These are phyloP conservation scores for Pulicaria dysenterica DNA, from an alignment of 129 eudicot genomes.

Conservation along the genomic window DNA sequence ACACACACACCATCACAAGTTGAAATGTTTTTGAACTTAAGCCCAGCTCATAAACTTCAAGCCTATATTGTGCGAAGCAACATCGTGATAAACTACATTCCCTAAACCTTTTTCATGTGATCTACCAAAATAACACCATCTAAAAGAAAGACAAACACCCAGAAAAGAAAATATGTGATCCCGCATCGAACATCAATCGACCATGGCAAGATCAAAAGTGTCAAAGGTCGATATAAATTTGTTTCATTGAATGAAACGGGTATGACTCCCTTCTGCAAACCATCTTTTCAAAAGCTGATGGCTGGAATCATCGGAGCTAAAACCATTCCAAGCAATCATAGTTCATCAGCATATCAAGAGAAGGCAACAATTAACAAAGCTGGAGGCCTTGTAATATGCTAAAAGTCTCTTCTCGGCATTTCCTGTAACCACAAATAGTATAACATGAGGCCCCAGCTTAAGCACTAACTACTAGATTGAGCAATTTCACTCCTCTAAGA, in stretches of 20 bases:
- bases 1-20: background rate
- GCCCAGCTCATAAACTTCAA: slow-evolving; percentile 27
- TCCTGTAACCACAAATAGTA: slow-evolving; percentile 44
- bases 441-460: background rate
- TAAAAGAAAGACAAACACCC: slow-evolving; percentile 12
- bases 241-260: slow-evolving; percentile 5
- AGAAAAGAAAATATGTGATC: background rate
- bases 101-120: slow-evolving; percentile 9
- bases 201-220: background rate
- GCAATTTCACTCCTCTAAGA: background rate
- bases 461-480: background rate
- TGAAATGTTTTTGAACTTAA: slow-evolving; percentile 1
- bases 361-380: background rate
- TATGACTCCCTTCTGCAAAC: slow-evolving; percentile 1
- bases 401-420: slow-evolving; percentile 75
- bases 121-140: slow-evolving; percentile 15
- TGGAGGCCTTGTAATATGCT: slow-evolving; percentile 14
- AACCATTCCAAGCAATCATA: slow-evolving; percentile 21
- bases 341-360: background rate
- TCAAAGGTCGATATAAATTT: slow-evolving; percentile 8
- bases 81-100: slow-evolving; percentile 12
- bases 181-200: no score
- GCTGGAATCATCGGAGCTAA: slow-evolving; percentile 17
- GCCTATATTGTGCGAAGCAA: slow-evolving; percentile 12
- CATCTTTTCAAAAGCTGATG: slow-evolving; percentile 17